phyloP scores from a whole-genome alignment of 139 green algal species.

The Gonium pectorale region DNA sequence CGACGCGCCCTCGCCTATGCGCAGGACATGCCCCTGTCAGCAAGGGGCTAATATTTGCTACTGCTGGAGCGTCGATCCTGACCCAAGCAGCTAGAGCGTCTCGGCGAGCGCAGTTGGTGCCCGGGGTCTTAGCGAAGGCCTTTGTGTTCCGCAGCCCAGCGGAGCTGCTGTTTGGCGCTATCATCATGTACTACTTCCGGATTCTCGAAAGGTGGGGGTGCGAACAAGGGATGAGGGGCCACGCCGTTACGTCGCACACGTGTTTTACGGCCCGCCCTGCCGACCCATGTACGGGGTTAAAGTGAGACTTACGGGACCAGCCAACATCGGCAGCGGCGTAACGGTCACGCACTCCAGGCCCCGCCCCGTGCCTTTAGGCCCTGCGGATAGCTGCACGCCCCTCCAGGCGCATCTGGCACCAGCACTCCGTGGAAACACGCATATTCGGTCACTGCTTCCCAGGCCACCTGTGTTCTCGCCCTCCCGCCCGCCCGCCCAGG shows the following conservation, averaged over 20 bases:
- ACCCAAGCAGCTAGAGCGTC: slow-evolving; percentile 52
- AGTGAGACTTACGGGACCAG: no score
- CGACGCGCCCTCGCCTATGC: background rate
- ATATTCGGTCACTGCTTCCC: no score
- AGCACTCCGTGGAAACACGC: no score
- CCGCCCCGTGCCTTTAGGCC: no score
- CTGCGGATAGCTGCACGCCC: no score
- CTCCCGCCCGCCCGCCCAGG: background rate
- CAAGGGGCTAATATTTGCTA: slow-evolving; percentile 68
- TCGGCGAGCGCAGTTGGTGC: slow-evolving; percentile 32
- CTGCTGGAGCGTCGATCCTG: slow-evolving; percentile 53
- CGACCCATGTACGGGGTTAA: no score
- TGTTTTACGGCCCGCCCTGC: no score
- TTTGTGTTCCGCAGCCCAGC: slow-evolving; percentile 65
- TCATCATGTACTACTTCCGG: slow-evolving; percentile 73
- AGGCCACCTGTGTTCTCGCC: background rate
- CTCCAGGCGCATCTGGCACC: no score
- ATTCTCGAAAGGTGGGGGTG: slow-evolving; percentile 66
- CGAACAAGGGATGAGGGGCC: no score
- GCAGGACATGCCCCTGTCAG: slow-evolving; percentile 67
- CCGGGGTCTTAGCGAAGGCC: slow-evolving; percentile 15
- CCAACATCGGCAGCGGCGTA: no score
- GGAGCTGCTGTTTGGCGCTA: slow-evolving; percentile 66
- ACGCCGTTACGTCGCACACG: no score
- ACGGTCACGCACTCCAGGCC: no score